Conservation (phyloP, 805 yeast species). For the Phaffomyces antillensis region DNA sequence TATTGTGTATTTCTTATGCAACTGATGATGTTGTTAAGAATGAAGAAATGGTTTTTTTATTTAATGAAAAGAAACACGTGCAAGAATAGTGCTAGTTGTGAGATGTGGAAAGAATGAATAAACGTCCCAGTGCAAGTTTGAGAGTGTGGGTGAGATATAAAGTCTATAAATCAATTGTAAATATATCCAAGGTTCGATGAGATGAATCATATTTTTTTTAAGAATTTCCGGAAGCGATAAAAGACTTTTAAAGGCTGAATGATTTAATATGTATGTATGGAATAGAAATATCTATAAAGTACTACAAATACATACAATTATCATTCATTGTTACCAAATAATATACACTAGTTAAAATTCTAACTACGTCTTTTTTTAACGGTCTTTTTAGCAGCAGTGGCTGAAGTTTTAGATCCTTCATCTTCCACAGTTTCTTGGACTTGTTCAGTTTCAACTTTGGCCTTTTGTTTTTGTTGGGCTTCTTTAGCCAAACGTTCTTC, state of each 20-base stretch:
- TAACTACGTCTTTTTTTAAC: constrained; percentile 10
- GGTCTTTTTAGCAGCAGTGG: constrained; percentile 1
- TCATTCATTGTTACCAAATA: background rate
- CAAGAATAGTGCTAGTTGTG: too few species aligned
- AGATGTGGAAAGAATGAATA: background rate
- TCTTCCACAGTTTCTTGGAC: background rate
- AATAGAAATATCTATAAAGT: too few species aligned
- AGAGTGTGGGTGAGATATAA: too few species aligned
- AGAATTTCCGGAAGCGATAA: background rate
- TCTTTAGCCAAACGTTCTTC: constrained; percentile 12
- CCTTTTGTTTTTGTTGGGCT: background rate
- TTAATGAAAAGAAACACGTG: too few species aligned
- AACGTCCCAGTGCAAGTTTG: too few species aligned
- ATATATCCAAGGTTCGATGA: background rate
- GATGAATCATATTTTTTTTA: background rate
- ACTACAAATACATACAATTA: too few species aligned
- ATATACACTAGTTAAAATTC: background rate
- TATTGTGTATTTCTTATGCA: too few species aligned
- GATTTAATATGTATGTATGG: too few species aligned
- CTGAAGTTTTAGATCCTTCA: constrained; percentile 1
- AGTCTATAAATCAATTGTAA: too few species aligned
- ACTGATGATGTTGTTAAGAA: background rate
- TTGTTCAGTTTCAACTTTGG: background rate
- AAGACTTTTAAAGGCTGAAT: too few species aligned
- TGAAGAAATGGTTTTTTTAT: background rate